These are phyloP conservation scores for Diaporthe batatas DNA, from an alignment of 2,329 filamentous ascomycete genomes.

Conservation along the genomic window DNA sequence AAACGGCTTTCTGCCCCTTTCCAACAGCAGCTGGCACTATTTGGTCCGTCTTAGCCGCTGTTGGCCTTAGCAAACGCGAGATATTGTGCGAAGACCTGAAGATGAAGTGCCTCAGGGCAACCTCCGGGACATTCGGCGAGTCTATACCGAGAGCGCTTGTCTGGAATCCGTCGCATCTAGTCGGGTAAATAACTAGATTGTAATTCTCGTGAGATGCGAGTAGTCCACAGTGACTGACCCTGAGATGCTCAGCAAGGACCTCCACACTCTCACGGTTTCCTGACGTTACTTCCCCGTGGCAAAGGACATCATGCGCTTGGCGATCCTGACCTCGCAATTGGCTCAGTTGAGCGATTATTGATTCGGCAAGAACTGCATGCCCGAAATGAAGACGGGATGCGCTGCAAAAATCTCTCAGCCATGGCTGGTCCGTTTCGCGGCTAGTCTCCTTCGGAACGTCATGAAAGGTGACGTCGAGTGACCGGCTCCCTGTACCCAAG, in stretches of 20 bases:
- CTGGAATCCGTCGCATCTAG: constrained; percentile 53
- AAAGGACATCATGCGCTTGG: constrained; percentile 42
- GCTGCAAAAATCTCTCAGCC: constrained; percentile 46
- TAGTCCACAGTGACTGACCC: constrained; percentile 53
- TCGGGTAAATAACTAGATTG: constrained; percentile 57
- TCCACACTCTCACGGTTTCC: constrained; percentile 9
- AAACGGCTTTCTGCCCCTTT: constrained; percentile 15
- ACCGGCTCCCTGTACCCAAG: constrained; percentile 40
- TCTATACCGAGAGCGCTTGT: constrained; percentile 42
- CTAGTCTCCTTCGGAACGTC: constrained; percentile 43
- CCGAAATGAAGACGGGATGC: constrained; percentile 48
- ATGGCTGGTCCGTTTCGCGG: constrained; percentile 40
- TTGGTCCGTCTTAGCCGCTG: background rate
- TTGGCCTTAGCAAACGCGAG: constrained; percentile 20
- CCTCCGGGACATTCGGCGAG: constrained; percentile 37
- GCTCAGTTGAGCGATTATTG: constrained; percentile 42
- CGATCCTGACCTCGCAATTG: constrained; percentile 37
- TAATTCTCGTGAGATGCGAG: constrained; percentile 50
- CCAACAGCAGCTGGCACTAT: background rate
- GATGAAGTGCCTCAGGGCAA: constrained; percentile 53
- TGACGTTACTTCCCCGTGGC: constrained; percentile 46
- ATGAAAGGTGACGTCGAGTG: constrained; percentile 47
- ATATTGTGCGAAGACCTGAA: constrained; percentile 49
- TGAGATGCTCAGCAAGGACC: constrained; percentile 52
- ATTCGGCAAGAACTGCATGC: constrained; percentile 48